Evolutionary conservation across 2,329 filamentous ascomycete species (phyloP), one percentile per base, ranked within the genome.

Genomic region (Colletotrichum melonis): DNA sequence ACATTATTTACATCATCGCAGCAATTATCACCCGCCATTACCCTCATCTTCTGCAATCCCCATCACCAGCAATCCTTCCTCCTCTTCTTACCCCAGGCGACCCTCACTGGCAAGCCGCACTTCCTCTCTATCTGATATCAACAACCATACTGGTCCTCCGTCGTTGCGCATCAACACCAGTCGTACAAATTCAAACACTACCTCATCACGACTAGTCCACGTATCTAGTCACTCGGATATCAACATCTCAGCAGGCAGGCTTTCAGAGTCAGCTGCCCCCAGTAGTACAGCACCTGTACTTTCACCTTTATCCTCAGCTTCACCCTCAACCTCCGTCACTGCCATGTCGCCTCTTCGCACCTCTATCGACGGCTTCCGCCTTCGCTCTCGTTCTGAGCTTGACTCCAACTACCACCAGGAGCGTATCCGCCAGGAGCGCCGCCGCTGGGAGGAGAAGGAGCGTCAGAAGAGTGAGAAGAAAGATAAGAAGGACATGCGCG

Each of bases 361-460:
- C 69, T 92, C 90, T 0, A 84, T 92, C 60, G 91, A 92, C 66
- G 86, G 86, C 28, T 91, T 92, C 75, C 90, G 90, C 63, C 81
- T 92, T 5, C 89, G 91, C 75, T 88, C 88, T 62, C 88, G 89
- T 74, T 91, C 89, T 54, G 90, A 92, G 75, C 82, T 91, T 19
- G 89, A 91, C 77, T 86, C 88, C 6, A 85, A 83, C 14, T 75
- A 73, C 30, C 88, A 88, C 32, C 83, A 87, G 63, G 89, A 91
- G 74, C 88, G 90, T 55, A 88, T 92, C 42, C 87, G 88, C 57
- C 87, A 88, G 77, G 90, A 90, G 4, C 89, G 91, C 66, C 88
- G 89, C 76, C 90, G 89, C 77, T 92, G 92, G 74, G 87, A 91
- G 78, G 88, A 90, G 78, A 90, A 88, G 78, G 90, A 92, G 79